Evolutionary conservation across 108 stramenopile species (phyloP).

Genomic region (Hondaea fermentalgiana): DNA sequence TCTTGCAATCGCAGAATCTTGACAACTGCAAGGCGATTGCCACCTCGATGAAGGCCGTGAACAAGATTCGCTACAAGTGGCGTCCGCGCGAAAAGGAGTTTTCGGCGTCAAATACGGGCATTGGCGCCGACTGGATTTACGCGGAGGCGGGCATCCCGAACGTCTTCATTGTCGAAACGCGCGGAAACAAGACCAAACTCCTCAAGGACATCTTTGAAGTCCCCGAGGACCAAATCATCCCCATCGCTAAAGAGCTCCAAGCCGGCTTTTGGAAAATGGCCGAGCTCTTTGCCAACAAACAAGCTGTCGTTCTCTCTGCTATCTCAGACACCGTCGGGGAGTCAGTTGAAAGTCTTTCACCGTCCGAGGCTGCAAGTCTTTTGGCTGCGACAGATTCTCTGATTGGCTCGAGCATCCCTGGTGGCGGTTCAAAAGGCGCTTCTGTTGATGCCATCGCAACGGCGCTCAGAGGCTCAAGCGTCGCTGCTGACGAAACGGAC

Average conservation of each 20-base stretch:
- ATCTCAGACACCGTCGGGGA: background rate
- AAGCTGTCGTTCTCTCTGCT: background rate
- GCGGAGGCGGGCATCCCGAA: background rate
- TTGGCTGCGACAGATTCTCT: background rate
- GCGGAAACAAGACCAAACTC: conserved; percentile 6
- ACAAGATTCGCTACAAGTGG: background rate
- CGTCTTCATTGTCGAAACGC: background rate
- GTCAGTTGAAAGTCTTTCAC: background rate
- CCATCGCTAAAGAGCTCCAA: background rate
- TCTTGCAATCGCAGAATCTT: background rate
- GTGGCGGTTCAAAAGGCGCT: background rate
- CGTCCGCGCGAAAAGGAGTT: conserved; percentile 12
- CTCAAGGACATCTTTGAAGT: background rate
- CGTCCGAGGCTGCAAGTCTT: background rate
- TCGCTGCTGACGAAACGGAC: background rate
- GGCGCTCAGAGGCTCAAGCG: background rate
- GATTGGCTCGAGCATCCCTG: no score
- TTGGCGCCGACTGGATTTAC: background rate
- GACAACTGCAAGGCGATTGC: background rate
- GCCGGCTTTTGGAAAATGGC: conserved; percentile 18
- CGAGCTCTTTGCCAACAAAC: background rate
- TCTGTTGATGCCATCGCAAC: background rate
- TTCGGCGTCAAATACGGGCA: background rate
- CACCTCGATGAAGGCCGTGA: background rate
- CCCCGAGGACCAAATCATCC: background rate